Percentiles rank a stretch among this genome's conserved stretches.
Conservation (phyloP, 1,284 basidiomycete genomes). For the Anthracocystis walkeri region DNA sequence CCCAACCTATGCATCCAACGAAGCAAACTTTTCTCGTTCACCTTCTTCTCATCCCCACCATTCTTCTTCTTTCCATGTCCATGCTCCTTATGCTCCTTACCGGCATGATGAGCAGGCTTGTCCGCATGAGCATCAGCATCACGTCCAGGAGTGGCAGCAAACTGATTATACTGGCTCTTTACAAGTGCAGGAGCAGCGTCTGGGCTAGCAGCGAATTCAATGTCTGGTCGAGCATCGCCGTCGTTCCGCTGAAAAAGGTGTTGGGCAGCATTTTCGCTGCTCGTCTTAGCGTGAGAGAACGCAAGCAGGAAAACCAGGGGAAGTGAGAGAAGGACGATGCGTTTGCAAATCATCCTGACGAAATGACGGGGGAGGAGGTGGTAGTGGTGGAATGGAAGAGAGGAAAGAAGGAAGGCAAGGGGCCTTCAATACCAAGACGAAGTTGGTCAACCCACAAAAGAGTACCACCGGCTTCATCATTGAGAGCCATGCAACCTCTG, state of each 20-base stretch:
- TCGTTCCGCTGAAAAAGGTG: constrained; percentile 5
- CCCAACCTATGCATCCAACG: constrained; percentile 23
- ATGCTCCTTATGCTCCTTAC: not conserved
- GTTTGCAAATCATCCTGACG: not conserved
- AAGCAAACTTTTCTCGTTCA: constrained; percentile 6
- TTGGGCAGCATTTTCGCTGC: not conserved
- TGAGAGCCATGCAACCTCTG: not conserved
- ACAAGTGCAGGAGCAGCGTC: not conserved
- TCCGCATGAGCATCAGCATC: not conserved
- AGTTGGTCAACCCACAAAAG: not conserved
- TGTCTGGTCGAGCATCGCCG: not conserved
- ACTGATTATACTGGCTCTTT: constrained; percentile 26
- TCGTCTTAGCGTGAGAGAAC: not conserved
- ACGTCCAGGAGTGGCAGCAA: constrained; percentile 5
- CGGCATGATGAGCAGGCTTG: not conserved
- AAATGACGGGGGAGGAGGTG: not conserved
- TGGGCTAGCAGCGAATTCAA: constrained; percentile 3
- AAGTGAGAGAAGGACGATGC: not conserved
- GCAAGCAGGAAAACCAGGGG: not conserved
- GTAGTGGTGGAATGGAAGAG: not conserved
- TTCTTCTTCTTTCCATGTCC: constrained; percentile 3
- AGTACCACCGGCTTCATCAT: not conserved
- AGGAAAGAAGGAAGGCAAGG: not conserved
- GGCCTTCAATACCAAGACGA: too few relatives aligned
- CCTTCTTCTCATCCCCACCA: not conserved